Percentiles rank a stretch among this genome's conserved stretches.
These are phyloP conservation scores for Alternaria hordeiaustralica DNA, from an alignment of 2,329 filamentous ascomycete species.

Conservation along the genomic window DNA sequence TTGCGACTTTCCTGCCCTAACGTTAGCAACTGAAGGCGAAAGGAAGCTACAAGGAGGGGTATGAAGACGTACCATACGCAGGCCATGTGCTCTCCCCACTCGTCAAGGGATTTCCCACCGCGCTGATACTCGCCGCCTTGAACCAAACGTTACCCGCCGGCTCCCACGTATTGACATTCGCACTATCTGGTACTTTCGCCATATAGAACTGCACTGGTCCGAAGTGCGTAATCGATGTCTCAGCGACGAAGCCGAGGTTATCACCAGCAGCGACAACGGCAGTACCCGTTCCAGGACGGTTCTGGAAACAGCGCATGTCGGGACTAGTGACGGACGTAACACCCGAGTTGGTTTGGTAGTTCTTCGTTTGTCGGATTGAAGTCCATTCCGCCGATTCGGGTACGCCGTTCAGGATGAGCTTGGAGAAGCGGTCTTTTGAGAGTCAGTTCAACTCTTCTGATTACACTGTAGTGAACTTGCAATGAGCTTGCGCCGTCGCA, in stretches of 20 bases:
- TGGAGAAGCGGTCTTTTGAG: constrained; percentile 32
- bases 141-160: constrained; percentile 42
- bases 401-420: constrained; percentile 29
- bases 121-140: constrained; percentile 34
- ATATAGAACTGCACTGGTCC: constrained; percentile 63
- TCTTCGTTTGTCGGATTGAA: constrained; percentile 57
- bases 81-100: constrained; percentile 36
- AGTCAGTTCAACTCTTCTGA: not conserved
- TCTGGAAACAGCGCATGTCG: constrained; percentile 61
- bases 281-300: constrained; percentile 49
- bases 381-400: constrained; percentile 53
- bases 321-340: constrained; percentile 57
- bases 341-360: constrained; percentile 59
- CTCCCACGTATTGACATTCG: constrained; percentile 37
- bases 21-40: not conserved
- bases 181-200: constrained; percentile 54
- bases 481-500: not conserved
- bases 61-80: constrained; percentile 28
- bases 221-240: constrained; percentile 57
- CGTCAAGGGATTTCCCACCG: constrained; percentile 30
- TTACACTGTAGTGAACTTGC: not conserved
- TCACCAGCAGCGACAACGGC: constrained; percentile 55
- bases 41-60: not conserved
- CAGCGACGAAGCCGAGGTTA: constrained; percentile 54
- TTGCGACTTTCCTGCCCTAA: constrained; percentile 22